phyloP scores from a whole-genome alignment of 257 asterid genomes.

The Lycium ferocissimum region DNA sequence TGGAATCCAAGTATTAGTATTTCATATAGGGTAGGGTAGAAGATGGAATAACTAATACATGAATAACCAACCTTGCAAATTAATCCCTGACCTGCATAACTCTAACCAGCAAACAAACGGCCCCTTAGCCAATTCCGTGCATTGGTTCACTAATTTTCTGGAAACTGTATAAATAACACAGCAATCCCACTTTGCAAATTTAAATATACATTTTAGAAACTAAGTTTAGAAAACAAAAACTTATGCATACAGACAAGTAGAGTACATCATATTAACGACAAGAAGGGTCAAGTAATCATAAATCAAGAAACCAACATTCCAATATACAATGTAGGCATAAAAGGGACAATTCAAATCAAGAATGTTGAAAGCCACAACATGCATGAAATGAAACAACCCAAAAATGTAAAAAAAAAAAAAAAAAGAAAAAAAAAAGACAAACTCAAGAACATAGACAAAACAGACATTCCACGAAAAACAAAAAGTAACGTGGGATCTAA shows the following conservation, averaged over 20 bases:
- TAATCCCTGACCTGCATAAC: no score
- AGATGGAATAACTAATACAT: no score
- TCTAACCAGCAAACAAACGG: no score
- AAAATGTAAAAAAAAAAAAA: background rate
- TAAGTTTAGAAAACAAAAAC: no score
- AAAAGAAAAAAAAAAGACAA: no score
- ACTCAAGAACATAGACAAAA: background rate
- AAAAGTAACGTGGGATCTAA: background rate
- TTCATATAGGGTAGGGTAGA: no score
- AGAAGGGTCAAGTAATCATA: background rate
- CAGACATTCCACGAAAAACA: background rate
- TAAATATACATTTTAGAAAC: background rate
- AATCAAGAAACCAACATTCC: background rate
- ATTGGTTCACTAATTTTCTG: background rate
- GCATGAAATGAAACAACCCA: constrained; percentile 1
- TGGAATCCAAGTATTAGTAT: no score
- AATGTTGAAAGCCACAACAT: constrained; percentile 4
- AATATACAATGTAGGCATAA: background rate
- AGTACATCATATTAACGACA: background rate
- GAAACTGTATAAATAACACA: background rate
- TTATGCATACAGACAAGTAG: background rate
- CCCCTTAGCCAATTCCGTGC: background rate
- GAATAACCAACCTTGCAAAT: no score
- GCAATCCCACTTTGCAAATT: background rate
- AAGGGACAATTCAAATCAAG: background rate